Evolutionary conservation across 2,329 filamentous ascomycete species (phyloP).

Genomic region (Ophiostoma triangulosporum): DNA sequence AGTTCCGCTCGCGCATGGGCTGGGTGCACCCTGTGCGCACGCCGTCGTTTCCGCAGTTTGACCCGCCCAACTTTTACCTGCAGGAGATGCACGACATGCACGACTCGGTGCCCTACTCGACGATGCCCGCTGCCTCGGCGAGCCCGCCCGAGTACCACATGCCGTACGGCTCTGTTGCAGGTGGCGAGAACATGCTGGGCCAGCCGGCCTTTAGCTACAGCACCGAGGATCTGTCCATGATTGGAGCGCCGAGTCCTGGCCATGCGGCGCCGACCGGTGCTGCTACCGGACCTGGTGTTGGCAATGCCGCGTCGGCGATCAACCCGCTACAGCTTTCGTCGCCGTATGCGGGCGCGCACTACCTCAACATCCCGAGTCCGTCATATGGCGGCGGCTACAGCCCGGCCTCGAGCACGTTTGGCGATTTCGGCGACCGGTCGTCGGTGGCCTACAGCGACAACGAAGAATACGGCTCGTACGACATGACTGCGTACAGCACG

Average conservation of each 20-base stretch:
- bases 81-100: constrained; percentile 18
- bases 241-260: constrained; percentile 33
- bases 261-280: constrained; percentile 18
- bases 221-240: constrained; percentile 45
- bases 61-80: constrained; percentile 40
- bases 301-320: constrained; percentile 33
- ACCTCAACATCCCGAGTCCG: constrained; percentile 50
- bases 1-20: constrained; percentile 57
- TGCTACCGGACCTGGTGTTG: constrained; percentile 9
- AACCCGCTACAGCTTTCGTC: constrained; percentile 45
- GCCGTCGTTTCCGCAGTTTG: constrained; percentile 47
- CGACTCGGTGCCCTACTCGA: constrained; percentile 14
- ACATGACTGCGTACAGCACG: constrained; percentile 32
- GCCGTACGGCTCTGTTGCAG: constrained; percentile 28
- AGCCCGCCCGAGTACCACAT: constrained; percentile 26
- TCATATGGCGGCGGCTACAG: constrained; percentile 40
- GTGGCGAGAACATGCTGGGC: constrained; percentile 13
- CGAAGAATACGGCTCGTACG: constrained; percentile 40
- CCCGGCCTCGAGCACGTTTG: constrained; percentile 48
- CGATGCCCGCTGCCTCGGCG: constrained; percentile 20
- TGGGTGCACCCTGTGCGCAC: constrained; percentile 48
- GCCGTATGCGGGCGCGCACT: constrained; percentile 38
- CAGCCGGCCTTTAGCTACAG: constrained; percentile 51
- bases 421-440: constrained; percentile 20
- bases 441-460: constrained; percentile 50